Evolutionary conservation across 768 basidiomycete genomes (phyloP).

Genomic region (Cantharellus anzutake): DNA sequence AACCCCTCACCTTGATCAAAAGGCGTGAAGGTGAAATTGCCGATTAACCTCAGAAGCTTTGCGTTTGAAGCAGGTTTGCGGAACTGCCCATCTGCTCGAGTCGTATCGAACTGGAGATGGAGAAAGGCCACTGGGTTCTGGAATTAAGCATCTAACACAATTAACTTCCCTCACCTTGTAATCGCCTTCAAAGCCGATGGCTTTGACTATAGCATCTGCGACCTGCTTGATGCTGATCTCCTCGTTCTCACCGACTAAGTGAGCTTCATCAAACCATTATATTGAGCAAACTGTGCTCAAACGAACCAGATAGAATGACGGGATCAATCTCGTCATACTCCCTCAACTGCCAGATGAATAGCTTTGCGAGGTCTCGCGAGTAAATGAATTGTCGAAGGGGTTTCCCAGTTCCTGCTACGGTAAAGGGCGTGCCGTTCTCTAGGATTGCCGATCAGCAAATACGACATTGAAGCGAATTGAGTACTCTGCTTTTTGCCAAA

Average conservation of each 20-base stretch:
- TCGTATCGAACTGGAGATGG: slow-evolving; percentile 54
- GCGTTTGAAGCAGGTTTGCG: slow-evolving; percentile 91
- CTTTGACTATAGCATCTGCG: slow-evolving; percentile 77
- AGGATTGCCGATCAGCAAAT: slow-evolving; percentile 1
- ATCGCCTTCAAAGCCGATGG: slow-evolving; percentile 58
- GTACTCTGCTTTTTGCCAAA: slow-evolving; percentile 55
- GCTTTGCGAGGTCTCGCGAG: slow-evolving; percentile 85
- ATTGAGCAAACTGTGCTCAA: not conserved
- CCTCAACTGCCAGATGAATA: slow-evolving; percentile 83
- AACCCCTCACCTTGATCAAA: slow-evolving; percentile 50
- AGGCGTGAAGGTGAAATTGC: slow-evolving; percentile 74
- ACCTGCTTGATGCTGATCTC: slow-evolving; percentile 87
- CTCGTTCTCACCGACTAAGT: slow-evolving; percentile 71
- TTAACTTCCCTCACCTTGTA: slow-evolving; percentile 33
- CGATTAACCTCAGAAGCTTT: slow-evolving; percentile 59
- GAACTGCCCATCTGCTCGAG: slow-evolving; percentile 81
- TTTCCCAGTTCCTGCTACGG: slow-evolving; percentile 77
- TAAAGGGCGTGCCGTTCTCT: slow-evolving; percentile 72
- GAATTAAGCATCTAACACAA: not conserved
- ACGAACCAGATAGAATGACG: slow-evolving; percentile 68
- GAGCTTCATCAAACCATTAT: not conserved
- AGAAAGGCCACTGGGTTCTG: not conserved
- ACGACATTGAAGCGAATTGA: not conserved
- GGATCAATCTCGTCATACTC: slow-evolving; percentile 90
- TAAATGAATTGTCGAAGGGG: slow-evolving; percentile 96